Conservation (phyloP, 1,284 basidiomycete genomes). For the Earliella scabrosa region DNA sequence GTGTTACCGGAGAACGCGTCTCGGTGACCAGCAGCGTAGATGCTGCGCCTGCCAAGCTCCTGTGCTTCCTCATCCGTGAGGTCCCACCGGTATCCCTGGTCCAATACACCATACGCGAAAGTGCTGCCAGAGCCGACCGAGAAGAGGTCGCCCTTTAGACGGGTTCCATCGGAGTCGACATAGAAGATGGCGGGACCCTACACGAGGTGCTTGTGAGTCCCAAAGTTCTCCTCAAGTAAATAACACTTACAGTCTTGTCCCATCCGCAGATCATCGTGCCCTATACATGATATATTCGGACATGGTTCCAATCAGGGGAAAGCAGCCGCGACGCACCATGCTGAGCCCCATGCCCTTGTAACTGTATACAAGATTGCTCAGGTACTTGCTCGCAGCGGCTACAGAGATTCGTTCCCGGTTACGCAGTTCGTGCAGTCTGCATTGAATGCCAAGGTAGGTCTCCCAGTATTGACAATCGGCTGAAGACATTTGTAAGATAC, state of each 20-base stretch:
- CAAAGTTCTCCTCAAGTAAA: not conserved
- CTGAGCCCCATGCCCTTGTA: conserved; percentile 99
- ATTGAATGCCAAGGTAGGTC: conserved; percentile 98
- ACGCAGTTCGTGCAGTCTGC: conserved; percentile 94
- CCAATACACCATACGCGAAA: conserved; percentile 98
- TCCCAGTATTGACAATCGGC: conserved; percentile 98
- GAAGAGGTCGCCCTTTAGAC: conserved; percentile 96
- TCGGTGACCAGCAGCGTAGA: conserved; percentile 96
- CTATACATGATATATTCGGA: conserved; percentile 51
- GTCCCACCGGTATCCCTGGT: conserved; percentile 96
- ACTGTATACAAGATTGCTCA: conserved; percentile 96
- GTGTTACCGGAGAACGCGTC: conserved; percentile 99
- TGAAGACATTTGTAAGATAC: conserved; percentile 33
- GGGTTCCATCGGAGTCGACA: conserved; percentile 96
- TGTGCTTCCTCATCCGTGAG: conserved; percentile 93
- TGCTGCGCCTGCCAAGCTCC: conserved; percentile 93
- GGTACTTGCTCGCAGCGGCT: conserved; percentile 96
- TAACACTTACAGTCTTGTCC: conserved; percentile 89
- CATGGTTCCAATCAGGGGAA: no score
- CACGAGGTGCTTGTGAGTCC: not conserved
- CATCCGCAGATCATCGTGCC: conserved; percentile 99
- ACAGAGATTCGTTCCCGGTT: conserved; percentile 99
- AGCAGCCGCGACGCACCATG: conserved; percentile 92
- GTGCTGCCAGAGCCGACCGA: conserved; percentile 98
- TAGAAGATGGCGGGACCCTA: conserved; percentile 97